A percentile compares a stretch with the other conserved stretches of the same genome.
phyloP scores from a whole-genome alignment of 345 rosid species.

The Hibiscus syriacus region DNA sequence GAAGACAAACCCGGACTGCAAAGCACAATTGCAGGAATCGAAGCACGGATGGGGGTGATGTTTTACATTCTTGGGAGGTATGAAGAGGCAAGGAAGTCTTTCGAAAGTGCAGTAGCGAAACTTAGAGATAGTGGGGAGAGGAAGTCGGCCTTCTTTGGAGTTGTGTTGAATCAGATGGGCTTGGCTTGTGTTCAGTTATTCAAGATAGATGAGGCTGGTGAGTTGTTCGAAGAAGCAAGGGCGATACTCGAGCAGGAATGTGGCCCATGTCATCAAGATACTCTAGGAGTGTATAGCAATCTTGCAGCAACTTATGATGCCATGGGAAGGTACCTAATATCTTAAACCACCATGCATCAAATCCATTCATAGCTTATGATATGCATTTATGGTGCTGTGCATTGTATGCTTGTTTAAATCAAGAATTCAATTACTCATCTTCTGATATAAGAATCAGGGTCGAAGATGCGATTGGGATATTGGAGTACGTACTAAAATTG shows the following conservation, averaged over 20 bases:
- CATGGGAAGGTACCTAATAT: constrained; percentile 80
- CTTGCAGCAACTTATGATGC: constrained; percentile 99
- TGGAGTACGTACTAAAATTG: constrained; percentile 81
- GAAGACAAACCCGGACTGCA: constrained; percentile 99
- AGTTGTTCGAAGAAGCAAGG: constrained; percentile 91
- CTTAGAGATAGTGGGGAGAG: constrained; percentile 88
- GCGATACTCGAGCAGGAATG: constrained; percentile 78
- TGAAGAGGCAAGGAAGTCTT: constrained; percentile 83
- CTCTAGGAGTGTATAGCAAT: constrained; percentile 93
- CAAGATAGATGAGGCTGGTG: constrained; percentile 95
- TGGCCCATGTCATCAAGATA: constrained; percentile 94
- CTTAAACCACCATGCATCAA: neutral
- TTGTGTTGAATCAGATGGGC: constrained; percentile 97
- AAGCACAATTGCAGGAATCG: constrained; percentile 89
- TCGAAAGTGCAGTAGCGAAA: constrained; percentile 74
- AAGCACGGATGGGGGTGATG: constrained; percentile 99
- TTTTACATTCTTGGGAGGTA: constrained; percentile 78
- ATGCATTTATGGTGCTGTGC: too few species aligned
- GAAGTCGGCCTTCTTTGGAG: constrained; percentile 94
- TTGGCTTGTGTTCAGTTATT: constrained; percentile 91
- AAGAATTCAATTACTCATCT: neutral
- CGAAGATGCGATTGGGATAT: constrained; percentile 88
- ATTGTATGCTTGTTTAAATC: too few species aligned
- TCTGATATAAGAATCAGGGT: constrained; percentile 44
- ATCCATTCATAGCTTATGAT: neutral